A percentile compares a stretch with the other conserved stretches of the same genome.
phyloP scores from a whole-genome alignment of 108 stramenopile genomes.

The Stephanodiscus minutulus region DNA sequence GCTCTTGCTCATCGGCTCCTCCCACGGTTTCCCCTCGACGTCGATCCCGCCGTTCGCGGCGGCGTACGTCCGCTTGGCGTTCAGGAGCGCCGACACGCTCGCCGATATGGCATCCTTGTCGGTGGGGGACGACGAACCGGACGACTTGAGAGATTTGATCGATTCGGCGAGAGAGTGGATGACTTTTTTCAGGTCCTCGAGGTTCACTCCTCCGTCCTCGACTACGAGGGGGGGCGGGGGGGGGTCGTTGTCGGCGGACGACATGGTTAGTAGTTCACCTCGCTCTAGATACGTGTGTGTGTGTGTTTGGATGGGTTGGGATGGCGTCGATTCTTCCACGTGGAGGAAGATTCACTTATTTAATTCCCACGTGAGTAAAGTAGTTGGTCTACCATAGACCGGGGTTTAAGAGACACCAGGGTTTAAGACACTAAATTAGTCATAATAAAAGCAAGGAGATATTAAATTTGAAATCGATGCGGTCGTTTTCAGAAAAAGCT shows the following conservation, averaged over 20 bases:
- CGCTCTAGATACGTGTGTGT: no score
- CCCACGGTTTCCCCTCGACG: constrained; percentile 76
- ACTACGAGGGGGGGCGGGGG: constrained; percentile 25
- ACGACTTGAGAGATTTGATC: constrained; percentile 65
- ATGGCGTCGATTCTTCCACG: neutral
- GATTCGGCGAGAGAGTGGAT: constrained; percentile 56
- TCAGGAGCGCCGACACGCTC: constrained; percentile 55
- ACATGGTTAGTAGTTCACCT: no score
- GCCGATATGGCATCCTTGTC: constrained; percentile 62
- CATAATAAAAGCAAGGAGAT: no score
- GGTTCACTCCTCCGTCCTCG: constrained; percentile 6
- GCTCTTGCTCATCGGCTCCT: constrained; percentile 64
- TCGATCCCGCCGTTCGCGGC: constrained; percentile 77
- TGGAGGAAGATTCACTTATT: no score
- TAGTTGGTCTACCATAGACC: no score
- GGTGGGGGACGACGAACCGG: constrained; percentile 29
- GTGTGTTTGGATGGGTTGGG: neutral
- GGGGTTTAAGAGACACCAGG: no score
- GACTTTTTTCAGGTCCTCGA: constrained; percentile 52
- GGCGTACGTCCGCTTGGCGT: constrained; percentile 66
- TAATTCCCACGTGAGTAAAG: no score
- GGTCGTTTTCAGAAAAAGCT: no score
- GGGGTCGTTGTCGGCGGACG: constrained; percentile 41
- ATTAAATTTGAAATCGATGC: no score
- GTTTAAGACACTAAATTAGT: no score